Conservation (phyloP, 148 eudicot species). For the Heliamphora exappendiculata region DNA sequence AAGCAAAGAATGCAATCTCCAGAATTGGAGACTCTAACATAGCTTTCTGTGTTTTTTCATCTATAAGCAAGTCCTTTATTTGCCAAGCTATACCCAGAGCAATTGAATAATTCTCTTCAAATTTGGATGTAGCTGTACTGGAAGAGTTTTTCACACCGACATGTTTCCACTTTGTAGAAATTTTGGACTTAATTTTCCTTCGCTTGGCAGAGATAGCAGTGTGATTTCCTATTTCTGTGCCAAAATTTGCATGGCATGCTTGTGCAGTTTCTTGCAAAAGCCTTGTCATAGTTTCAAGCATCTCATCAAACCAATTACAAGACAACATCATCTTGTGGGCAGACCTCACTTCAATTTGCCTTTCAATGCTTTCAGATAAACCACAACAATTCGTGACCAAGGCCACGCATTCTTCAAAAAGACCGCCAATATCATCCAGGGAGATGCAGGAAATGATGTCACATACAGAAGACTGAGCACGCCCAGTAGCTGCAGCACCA, state of each 20-base stretch:
- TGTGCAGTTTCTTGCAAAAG: slow-evolving; percentile 46
- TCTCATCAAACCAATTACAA: slow-evolving; percentile 62
- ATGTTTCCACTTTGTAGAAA: slow-evolving; percentile 28
- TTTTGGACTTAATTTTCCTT: slow-evolving; percentile 39
- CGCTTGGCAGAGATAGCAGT: slow-evolving; percentile 30
- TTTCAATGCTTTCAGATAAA: slow-evolving; percentile 45
- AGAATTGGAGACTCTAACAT: slow-evolving; percentile 45
- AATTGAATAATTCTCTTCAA: slow-evolving; percentile 51
- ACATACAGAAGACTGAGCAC: slow-evolving; percentile 60
- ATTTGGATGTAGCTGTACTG: slow-evolving; percentile 18
- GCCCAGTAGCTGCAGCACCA: slow-evolving; percentile 38
- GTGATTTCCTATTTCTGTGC: slow-evolving; percentile 36
- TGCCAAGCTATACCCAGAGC: slow-evolving; percentile 86
- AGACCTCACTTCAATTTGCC: slow-evolving; percentile 68
- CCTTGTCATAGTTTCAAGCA: slow-evolving; percentile 47
- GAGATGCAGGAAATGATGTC: slow-evolving; percentile 50
- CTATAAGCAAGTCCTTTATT: slow-evolving; percentile 65
- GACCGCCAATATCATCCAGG: slow-evolving; percentile 37
- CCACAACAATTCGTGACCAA: slow-evolving; percentile 47
- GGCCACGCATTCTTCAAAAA: slow-evolving; percentile 56
- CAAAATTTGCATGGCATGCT: slow-evolving; percentile 44
- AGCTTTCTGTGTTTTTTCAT: slow-evolving; percentile 49
- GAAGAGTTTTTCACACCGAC: slow-evolving; percentile 27
- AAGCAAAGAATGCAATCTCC: slow-evolving; percentile 36
- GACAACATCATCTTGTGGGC: slow-evolving; percentile 73